These are phyloP conservation scores for Penicillium lividum DNA, from an alignment of 495 filamentous ascomycete species.

Conservation along the genomic window DNA sequence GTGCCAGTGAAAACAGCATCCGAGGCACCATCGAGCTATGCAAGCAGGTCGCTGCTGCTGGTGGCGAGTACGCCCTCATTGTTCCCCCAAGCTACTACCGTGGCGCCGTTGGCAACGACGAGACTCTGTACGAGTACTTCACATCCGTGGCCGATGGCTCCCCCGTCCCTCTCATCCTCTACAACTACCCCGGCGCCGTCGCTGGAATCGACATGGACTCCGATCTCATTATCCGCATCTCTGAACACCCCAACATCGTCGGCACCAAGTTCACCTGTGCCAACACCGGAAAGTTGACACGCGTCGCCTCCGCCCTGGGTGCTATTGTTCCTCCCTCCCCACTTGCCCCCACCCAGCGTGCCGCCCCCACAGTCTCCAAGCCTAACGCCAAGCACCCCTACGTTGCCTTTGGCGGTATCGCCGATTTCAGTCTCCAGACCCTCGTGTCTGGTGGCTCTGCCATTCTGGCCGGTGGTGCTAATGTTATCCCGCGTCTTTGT, in stretches of 20 bases:
- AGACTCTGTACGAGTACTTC: slow-evolving; percentile 75
- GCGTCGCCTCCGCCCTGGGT: slow-evolving; percentile 74
- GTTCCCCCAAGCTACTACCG: slow-evolving; percentile 86
- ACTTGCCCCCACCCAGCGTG: slow-evolving; percentile 32
- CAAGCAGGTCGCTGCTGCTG: slow-evolving; percentile 65
- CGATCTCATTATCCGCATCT: slow-evolving; percentile 79
- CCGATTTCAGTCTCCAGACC: slow-evolving; percentile 84
- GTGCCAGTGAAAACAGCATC: slow-evolving; percentile 76
- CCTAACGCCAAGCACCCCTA: slow-evolving; percentile 57
- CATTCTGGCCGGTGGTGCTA: slow-evolving; percentile 84
- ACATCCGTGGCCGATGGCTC: slow-evolving; percentile 71
- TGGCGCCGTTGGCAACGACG: slow-evolving; percentile 69
- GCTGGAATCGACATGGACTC: slow-evolving; percentile 93
- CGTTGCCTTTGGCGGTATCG: slow-evolving; percentile 87
- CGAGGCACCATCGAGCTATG: slow-evolving; percentile 73
- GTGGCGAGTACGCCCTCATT: slow-evolving; percentile 76
- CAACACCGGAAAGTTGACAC: slow-evolving; percentile 84
- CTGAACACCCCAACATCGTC: slow-evolving; percentile 78
- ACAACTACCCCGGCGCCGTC: slow-evolving; percentile 91
- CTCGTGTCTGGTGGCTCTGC: slow-evolving; percentile 76
- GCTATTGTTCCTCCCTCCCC: slow-evolving; percentile 62
- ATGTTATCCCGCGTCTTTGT: slow-evolving; percentile 80
- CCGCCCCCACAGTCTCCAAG: slow-evolving; percentile 35
- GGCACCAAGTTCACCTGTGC: slow-evolving; percentile 92
- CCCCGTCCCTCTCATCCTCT: slow-evolving; percentile 78